phyloP scores from a whole-genome alignment of 768 basidiomycete species.

The Naganishia vishniacii region DNA sequence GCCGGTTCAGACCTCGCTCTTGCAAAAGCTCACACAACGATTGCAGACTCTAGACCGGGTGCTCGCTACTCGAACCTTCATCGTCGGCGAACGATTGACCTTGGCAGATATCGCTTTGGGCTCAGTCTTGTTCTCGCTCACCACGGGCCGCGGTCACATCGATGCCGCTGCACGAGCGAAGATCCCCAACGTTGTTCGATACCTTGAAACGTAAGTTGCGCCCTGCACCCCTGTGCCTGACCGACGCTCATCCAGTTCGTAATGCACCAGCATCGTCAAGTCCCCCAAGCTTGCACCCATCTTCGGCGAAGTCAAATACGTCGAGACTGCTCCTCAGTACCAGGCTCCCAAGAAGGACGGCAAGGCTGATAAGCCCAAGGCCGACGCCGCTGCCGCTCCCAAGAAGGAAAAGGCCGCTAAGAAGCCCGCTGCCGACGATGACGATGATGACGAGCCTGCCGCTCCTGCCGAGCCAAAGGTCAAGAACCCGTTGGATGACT shows the following conservation, averaged over 20 bases:
- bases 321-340: slow-evolving; percentile 67
- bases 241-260: no score
- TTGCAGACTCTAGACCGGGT: slow-evolving; percentile 67
- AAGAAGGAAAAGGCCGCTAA: slow-evolving; percentile 45
- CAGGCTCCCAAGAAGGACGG: slow-evolving; percentile 64
- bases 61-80: slow-evolving; percentile 74
- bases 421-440: slow-evolving; percentile 39
- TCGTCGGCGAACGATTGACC: slow-evolving; percentile 90
- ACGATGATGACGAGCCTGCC: slow-evolving; percentile 70
- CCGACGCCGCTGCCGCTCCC: slow-evolving; percentile 36
- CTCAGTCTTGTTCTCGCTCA: slow-evolving; percentile 56
- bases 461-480: slow-evolving; percentile 78
- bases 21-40: slow-evolving; percentile 52
- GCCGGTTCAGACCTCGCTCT: slow-evolving; percentile 48
- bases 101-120: slow-evolving; percentile 79
- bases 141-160: slow-evolving; percentile 54
- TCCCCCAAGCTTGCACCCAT: slow-evolving; percentile 68
- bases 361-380: slow-evolving; percentile 38
- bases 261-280: slow-evolving; percentile 65
- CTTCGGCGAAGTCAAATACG: slow-evolving; percentile 59
- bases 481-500: slow-evolving; percentile 88
- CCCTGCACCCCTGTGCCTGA: no score
- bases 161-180: slow-evolving; percentile 65
- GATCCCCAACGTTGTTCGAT: slow-evolving; percentile 72
- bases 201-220: slow-evolving; percentile 64